These are phyloP conservation scores for Aspergillus hortae DNA, from an alignment of 2,329 filamentous ascomycete species.

Conservation along the genomic window DNA sequence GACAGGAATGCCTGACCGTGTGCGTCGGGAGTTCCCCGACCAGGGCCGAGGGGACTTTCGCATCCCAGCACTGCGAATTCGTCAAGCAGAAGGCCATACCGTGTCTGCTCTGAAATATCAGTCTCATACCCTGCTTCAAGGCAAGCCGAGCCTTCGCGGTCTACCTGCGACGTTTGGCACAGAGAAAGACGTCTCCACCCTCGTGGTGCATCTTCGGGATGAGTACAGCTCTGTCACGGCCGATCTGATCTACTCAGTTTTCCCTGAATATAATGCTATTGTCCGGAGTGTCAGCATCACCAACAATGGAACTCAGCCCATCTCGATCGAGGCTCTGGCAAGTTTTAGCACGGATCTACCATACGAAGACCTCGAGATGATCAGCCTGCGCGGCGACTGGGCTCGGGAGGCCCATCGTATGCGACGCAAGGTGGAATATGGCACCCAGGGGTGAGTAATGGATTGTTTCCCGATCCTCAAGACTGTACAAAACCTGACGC, in stretches of 20 bases:
- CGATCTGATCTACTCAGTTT: conserved; percentile 61
- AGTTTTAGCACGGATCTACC: conserved; percentile 62
- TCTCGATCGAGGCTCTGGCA: conserved; percentile 55
- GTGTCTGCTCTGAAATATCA: conserved; percentile 58
- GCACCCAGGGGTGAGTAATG: conserved; percentile 47
- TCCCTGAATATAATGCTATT: conserved; percentile 59
- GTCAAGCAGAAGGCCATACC: conserved; percentile 56
- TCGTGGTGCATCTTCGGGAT: conserved; percentile 58
- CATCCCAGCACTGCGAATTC: conserved; percentile 58
- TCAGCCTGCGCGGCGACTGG: conserved; percentile 63
- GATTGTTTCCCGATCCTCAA: too few species aligned
- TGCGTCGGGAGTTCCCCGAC: conserved; percentile 62
- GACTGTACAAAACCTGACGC: conserved; percentile 14
- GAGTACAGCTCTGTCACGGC: conserved; percentile 56
- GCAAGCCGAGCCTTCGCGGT: conserved; percentile 56
- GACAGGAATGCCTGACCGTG: conserved; percentile 49
- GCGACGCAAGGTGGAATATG: conserved; percentile 55
- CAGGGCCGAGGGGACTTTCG: conserved; percentile 62
- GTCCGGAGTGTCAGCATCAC: conserved; percentile 60
- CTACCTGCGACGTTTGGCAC: conserved; percentile 59
- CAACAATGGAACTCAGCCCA: conserved; percentile 53
- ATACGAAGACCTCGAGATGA: conserved; percentile 58
- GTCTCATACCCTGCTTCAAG: conserved; percentile 53
- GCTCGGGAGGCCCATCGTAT: conserved; percentile 55
- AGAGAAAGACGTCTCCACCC: conserved; percentile 55